Conservation (phyloP, 805 yeast genomes). For the Trichomonascus vanleenenianus region DNA sequence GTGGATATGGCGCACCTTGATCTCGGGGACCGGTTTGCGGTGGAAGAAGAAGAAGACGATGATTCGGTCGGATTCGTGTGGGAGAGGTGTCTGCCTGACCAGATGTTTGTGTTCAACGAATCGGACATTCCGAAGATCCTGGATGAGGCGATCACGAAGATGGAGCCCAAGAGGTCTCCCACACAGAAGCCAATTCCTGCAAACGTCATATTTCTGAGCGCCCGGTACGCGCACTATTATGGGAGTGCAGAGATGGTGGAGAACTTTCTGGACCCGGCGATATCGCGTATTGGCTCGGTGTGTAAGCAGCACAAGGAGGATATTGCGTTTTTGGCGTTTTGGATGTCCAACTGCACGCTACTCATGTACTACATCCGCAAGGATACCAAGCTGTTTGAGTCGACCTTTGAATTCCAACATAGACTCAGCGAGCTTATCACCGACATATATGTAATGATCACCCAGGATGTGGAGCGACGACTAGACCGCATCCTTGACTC, state of each 20-base stretch:
- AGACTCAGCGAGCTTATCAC: conserved; percentile 24
- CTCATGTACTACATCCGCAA: conserved; percentile 69
- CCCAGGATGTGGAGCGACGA: conserved; percentile 31
- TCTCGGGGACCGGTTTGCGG: conserved; percentile 7
- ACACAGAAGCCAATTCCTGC: conserved; percentile 36
- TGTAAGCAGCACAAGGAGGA: conserved; percentile 30
- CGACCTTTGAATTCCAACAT: conserved; percentile 24
- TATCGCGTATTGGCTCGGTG: conserved; percentile 27
- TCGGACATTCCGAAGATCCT: conserved; percentile 31
- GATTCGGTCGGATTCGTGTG: conserved; percentile 31
- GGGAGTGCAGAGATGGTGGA: conserved; percentile 27
- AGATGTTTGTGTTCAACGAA: conserved; percentile 33
- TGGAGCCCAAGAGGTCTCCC: conserved; percentile 30
- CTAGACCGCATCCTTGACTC: conserved; percentile 27
- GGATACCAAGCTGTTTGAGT: conserved; percentile 40
- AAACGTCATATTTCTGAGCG: conserved; percentile 33
- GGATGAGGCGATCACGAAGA: conserved; percentile 29
- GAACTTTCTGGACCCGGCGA: conserved; percentile 26
- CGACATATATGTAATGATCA: conserved; percentile 27
- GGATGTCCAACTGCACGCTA: conserved; percentile 78
- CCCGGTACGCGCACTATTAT: conserved; percentile 32
- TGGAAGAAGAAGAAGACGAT: conserved; percentile 12
- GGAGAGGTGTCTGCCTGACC: conserved; percentile 33
- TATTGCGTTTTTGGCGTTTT: conserved; percentile 52
- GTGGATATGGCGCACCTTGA: conserved; percentile 23